phyloP scores from a whole-genome alignment of 2,329 filamentous ascomycete species.

The Pseudocercospora macadamiae region DNA sequence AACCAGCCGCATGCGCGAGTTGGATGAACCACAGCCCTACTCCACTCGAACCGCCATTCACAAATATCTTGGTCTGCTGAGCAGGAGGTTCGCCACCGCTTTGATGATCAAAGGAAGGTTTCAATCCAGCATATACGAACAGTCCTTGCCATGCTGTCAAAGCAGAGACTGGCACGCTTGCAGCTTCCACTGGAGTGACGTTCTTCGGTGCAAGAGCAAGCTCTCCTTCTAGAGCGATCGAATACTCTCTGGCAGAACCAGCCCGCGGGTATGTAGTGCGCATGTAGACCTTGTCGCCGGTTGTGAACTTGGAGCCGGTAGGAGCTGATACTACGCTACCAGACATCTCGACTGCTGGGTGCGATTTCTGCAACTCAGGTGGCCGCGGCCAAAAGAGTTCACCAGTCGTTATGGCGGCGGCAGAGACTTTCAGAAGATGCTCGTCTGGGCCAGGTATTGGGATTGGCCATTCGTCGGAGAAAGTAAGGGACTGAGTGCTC shows the following conservation, averaged over 20 bases:
- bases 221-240: background rate
- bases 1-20: slow-evolving; percentile 63
- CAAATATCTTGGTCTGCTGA: slow-evolving; percentile 57
- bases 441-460: background rate
- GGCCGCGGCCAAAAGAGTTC: slow-evolving; percentile 5
- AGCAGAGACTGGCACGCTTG: slow-evolving; percentile 41
- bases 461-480: background rate
- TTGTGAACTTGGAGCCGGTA: background rate
- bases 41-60: slow-evolving; percentile 68
- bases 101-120: slow-evolving; percentile 29
- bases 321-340: background rate
- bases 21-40: slow-evolving; percentile 64
- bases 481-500: background rate
- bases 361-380: background rate
- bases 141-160: slow-evolving; percentile 43
- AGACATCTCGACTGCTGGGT: slow-evolving; percentile 3
- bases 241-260: slow-evolving; percentile 5
- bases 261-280: background rate
- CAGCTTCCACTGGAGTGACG: slow-evolving; percentile 41
- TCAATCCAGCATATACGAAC: slow-evolving; percentile 8
- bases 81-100: slow-evolving; percentile 36
- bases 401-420: slow-evolving; percentile 1
- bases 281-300: slow-evolving; percentile 4
- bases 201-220: slow-evolving; percentile 30
- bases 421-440: slow-evolving; percentile 1